phyloP scores from a whole-genome alignment of 305 asterid genomes.

The Solanum hybrid region DNA sequence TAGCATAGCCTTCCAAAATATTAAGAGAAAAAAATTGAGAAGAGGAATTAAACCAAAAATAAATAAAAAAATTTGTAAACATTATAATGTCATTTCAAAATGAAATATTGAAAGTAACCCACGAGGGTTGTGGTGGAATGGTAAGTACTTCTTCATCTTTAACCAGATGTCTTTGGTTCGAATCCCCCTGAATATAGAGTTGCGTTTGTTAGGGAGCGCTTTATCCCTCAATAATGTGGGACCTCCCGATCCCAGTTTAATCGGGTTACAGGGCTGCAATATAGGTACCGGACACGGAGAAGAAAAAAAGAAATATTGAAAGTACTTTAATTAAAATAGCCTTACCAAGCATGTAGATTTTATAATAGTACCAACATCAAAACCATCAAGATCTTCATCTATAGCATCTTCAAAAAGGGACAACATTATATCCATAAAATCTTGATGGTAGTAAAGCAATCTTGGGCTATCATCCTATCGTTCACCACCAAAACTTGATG shows the following conservation, averaged over 20 bases:
- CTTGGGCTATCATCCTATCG: constrained; percentile 21
- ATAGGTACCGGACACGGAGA: no score
- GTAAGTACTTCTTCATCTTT: no score
- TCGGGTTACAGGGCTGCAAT: no score
- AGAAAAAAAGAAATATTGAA: background rate
- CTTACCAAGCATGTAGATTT: constrained; percentile 34
- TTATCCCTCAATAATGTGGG: no score
- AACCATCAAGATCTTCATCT: constrained; percentile 4
- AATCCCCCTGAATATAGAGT: no score
- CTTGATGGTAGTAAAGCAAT: background rate
- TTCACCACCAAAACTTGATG: constrained; percentile 18
- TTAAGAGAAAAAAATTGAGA: no score
- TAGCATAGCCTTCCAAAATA: constrained; percentile 8
- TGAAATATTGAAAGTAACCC: background rate
- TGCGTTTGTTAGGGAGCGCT: no score
- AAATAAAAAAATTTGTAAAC: background rate
- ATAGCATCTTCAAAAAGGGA: constrained; percentile 5
- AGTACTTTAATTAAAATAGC: background rate
- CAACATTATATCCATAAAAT: background rate
- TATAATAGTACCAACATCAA: constrained; percentile 23
- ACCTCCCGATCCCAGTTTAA: background rate
- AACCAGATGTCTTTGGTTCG: no score
- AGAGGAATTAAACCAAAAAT: no score
- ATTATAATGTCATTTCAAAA: background rate
- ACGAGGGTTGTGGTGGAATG: no score